Evolutionary conservation across 75 land plant genomes (phyloP).

Genomic region (Pinus albicaulis): DNA sequence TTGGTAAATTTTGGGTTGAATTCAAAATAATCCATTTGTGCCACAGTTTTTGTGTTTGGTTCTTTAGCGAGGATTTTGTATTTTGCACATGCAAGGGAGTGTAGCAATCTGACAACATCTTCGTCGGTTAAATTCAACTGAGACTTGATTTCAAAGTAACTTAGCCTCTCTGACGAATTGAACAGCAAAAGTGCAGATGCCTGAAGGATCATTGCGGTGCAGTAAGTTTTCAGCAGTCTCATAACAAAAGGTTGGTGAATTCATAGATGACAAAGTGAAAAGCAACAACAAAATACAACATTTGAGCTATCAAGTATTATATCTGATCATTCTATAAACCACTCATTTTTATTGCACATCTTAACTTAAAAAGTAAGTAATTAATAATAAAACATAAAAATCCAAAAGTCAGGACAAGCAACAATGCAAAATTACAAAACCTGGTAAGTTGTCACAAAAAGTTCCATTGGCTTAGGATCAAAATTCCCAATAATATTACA

Average conservation of each 20-base stretch:
- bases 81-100: constrained; percentile 91
- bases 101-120: constrained; percentile 84
- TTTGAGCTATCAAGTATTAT: not conserved
- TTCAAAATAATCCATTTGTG: constrained; percentile 74
- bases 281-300: not conserved
- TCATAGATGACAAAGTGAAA: not conserved
- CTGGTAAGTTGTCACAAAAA: constrained; percentile 96
- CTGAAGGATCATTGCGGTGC: constrained; percentile 20
- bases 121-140: constrained; percentile 90
- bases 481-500: constrained; percentile 88
- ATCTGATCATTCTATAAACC: not conserved
- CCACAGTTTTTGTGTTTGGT: constrained; percentile 74
- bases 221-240: not conserved
- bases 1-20: constrained; percentile 96
- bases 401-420: not conserved
- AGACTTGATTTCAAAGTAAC: constrained; percentile 85
- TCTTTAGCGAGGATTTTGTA: constrained; percentile 89
- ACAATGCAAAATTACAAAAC: constrained; percentile 17
- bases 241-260: not conserved
- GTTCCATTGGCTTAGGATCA: constrained; percentile 83
- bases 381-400: not conserved
- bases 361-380: not conserved
- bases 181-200: constrained; percentile 90
- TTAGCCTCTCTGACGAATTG: constrained; percentile 81
- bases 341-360: not conserved